Evolutionary conservation across 2,329 filamentous ascomycete genomes (phyloP), one percentile per base, ranked within the genome.

Genomic region (Macrophomina tecta): DNA sequence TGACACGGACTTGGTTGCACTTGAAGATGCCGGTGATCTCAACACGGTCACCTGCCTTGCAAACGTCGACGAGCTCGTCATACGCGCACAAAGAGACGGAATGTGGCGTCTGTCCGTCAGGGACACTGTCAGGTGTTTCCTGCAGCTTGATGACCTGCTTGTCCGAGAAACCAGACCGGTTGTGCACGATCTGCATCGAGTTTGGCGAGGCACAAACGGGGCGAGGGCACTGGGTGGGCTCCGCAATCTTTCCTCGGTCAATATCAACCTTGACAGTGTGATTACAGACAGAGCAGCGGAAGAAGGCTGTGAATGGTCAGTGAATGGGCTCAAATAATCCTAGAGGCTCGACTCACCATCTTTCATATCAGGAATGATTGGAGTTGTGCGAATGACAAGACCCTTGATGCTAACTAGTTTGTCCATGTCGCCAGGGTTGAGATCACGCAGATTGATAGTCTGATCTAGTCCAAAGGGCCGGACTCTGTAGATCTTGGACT

Each of bases 91-190:
- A 88, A 0, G 94, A 97, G 32, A 99, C 95, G 0, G 94, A 97
- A 79, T 99, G 95, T 14, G 95, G 95, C 23, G 95, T 99, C 80
- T 99, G 95, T 18, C 95, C 95, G 71, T 97, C 91, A 58, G 95
- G 95, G 18, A 99, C 91, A 45, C 89, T 92, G 78, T 99, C 95
- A 0, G 95, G 95, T 0, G 95, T 99, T 80, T 99, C 95, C 80
- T 99, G 95, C 48, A 99, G 85, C 79, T 99, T 99, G 81, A 99
- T 97, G 68, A 99, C 93, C 78, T 99, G 95, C 83, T 99, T 99
- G 78, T 99, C 95, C 65, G 94, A 91, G 74, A 99, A 99, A 8
- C 88, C 87, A 72, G 93, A 98, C 68, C 95, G 90, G 79, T 99
- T 99, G 83, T 99, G 95, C 23, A 98, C 87, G 72, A 99, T 96